A percentile compares a stretch with the other conserved stretches of the same genome.
These are phyloP conservation scores for Cordia subcordata DNA, from an alignment of 257 asterid species.

Conservation along the genomic window DNA sequence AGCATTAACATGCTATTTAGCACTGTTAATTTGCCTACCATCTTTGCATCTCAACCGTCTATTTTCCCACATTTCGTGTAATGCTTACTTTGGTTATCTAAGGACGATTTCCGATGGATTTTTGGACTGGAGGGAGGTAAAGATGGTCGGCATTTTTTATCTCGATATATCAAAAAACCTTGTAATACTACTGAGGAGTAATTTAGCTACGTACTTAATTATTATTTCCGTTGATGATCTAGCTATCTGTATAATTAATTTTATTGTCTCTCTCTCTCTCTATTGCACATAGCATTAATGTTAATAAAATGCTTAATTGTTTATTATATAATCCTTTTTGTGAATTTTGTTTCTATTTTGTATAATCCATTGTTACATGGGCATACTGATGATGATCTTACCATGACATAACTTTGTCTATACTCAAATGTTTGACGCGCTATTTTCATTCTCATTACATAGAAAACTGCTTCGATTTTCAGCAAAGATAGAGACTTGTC, in stretches of 20 bases:
- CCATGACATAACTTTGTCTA: not conserved
- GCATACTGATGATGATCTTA: too few species aligned
- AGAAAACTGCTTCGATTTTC: conserved; percentile 18
- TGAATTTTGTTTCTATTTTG: too few species aligned
- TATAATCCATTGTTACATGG: too few species aligned
- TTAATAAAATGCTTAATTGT: too few species aligned
- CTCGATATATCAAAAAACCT: conserved; percentile 22
- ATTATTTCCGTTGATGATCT: too few species aligned
- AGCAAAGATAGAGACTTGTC: conserved; percentile 28
- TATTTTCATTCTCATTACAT: not conserved
- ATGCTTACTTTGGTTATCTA: not conserved
- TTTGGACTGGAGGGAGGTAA: conserved; percentile 8
- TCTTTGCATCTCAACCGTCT: conserved; percentile 24
- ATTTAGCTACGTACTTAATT: too few species aligned
- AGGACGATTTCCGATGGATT: conserved; percentile 21
- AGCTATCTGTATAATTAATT: not conserved
- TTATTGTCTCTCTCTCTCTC: too few species aligned
- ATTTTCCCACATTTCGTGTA: conserved; percentile 45
- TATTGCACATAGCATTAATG: too few species aligned
- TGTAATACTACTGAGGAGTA: conserved; percentile 10
- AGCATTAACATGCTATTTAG: not conserved
- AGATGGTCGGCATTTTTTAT: conserved; percentile 62
- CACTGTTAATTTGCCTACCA: conserved; percentile 32
- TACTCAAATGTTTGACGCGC: not conserved
- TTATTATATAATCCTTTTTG: too few species aligned